Conservation (phyloP, 2,329 filamentous ascomycete genomes). For the Xylaria sp. region DNA sequence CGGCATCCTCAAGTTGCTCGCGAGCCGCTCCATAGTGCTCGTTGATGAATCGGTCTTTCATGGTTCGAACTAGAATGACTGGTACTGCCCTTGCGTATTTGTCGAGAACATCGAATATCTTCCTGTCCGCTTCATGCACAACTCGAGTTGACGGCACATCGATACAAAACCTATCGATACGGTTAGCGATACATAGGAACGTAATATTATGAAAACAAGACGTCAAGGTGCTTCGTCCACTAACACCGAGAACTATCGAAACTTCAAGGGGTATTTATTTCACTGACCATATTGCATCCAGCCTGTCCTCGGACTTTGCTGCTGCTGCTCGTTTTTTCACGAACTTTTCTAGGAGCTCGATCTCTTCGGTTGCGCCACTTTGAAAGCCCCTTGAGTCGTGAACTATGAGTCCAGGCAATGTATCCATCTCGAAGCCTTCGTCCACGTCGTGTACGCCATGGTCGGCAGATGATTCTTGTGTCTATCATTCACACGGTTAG, state of each 20-base stretch:
- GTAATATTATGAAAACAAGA: background rate
- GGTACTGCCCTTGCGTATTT: slow-evolving; percentile 38
- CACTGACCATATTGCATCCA: slow-evolving; percentile 45
- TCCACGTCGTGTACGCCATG: slow-evolving; percentile 45
- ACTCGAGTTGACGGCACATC: slow-evolving; percentile 41
- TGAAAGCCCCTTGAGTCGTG: slow-evolving; percentile 46
- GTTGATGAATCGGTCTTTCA: slow-evolving; percentile 45
- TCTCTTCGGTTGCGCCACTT: slow-evolving; percentile 40
- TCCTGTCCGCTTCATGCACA: slow-evolving; percentile 43
- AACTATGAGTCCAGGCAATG: slow-evolving; percentile 43
- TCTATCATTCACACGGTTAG: slow-evolving; percentile 32
- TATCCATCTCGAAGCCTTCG: slow-evolving; percentile 45
- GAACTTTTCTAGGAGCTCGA: slow-evolving; percentile 42
- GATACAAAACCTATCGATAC: slow-evolving; percentile 41
- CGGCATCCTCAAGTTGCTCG: slow-evolving; percentile 34
- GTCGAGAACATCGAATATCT: slow-evolving; percentile 40
- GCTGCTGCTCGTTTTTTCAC: slow-evolving; percentile 39
- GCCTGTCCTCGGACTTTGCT: slow-evolving; percentile 28
- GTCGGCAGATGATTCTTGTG: slow-evolving; percentile 41
- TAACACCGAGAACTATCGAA: background rate
- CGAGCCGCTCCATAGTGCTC: slow-evolving; percentile 38
- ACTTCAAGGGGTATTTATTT: background rate
- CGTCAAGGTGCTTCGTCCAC: background rate
- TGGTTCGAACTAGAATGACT: slow-evolving; percentile 43
- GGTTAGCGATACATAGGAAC: slow-evolving; percentile 8